Evolutionary conservation across 345 rosid genomes (phyloP).

Genomic region (Gossypium rotundifolium): DNA sequence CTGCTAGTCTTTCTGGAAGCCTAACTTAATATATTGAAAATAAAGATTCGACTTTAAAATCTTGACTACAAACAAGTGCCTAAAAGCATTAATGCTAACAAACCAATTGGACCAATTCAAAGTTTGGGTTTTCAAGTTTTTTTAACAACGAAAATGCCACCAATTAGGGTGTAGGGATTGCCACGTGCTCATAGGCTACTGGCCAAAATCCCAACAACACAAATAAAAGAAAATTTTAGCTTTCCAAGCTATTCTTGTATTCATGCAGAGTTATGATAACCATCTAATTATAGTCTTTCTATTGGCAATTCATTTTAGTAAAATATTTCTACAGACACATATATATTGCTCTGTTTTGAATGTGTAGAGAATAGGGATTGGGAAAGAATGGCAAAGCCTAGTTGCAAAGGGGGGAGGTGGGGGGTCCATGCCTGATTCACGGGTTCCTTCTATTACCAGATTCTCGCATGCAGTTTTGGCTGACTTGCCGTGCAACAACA

Average conservation of each 20-base stretch:
- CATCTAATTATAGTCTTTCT: conserved; percentile 7
- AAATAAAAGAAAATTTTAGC: not conserved
- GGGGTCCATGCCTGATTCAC: conserved; percentile 42
- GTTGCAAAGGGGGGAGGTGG: not conserved
- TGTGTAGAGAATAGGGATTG: conserved; percentile 8
- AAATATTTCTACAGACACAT: too few relatives aligned
- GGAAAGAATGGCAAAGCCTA: conserved; percentile 2
- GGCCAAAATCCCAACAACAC: not conserved
- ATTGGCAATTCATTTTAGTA: not conserved
- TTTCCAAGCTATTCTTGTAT: conserved; percentile 11
- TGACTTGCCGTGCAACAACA: conserved; percentile 14
- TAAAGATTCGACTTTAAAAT: not conserved
- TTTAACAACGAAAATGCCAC: not conserved
- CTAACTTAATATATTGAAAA: not conserved
- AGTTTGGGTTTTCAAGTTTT: not conserved
- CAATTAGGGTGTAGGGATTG: not conserved
- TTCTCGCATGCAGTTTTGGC: conserved; percentile 33
- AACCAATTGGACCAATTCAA: conserved; percentile 14
- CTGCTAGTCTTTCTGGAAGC: not conserved
- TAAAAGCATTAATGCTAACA: not conserved
- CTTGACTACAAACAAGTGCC: conserved; percentile 9
- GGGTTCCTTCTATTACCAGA: conserved; percentile 50
- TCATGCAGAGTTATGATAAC: conserved; percentile 10
- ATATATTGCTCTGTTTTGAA: not conserved
- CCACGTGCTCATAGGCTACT: not conserved